phyloP scores from a whole-genome alignment of 2,329 filamentous ascomycete species.

The Fonsecaea erecta region DNA sequence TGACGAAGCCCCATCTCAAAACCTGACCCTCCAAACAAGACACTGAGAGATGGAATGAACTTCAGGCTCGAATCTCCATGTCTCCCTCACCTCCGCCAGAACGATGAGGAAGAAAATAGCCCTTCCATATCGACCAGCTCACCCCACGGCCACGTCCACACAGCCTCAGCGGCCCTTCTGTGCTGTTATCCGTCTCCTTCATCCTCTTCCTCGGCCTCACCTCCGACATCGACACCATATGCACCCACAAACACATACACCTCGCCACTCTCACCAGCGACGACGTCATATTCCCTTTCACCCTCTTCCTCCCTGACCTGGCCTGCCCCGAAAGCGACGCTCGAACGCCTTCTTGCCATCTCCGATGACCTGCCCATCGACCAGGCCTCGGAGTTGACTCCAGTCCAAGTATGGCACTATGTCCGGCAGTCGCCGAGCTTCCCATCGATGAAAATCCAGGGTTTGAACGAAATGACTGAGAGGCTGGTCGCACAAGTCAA shows the following conservation, averaged over 20 bases:
- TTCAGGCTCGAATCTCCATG: constrained; percentile 44
- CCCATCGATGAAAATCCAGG: constrained; percentile 29
- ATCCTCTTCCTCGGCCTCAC: constrained; percentile 18
- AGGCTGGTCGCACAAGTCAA: constrained; percentile 39
- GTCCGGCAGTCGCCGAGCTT: constrained; percentile 40
- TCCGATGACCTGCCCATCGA: constrained; percentile 34
- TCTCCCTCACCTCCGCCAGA: constrained; percentile 39
- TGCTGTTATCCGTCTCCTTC: constrained; percentile 14
- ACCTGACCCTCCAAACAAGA: neutral
- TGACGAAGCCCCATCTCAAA: neutral
- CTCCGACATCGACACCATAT: neutral
- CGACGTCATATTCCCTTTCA: neutral
- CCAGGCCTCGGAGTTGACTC: constrained; percentile 42
- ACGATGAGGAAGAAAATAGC: neutral
- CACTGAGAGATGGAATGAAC: neutral
- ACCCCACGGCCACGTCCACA: constrained; percentile 42
- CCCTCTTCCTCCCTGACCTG: neutral
- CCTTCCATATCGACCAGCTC: constrained; percentile 27
- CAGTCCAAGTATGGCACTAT: constrained; percentile 45
- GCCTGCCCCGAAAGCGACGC: constrained; percentile 16
- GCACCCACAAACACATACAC: neutral
- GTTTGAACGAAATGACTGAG: constrained; percentile 37
- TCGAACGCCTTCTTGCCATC: constrained; percentile 25
- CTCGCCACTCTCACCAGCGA: neutral
- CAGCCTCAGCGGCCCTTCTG: constrained; percentile 40